These are phyloP conservation scores for Mycosphaerelloides madeirae DNA, from an alignment of 2,329 filamentous ascomycete genomes.

Conservation along the genomic window DNA sequence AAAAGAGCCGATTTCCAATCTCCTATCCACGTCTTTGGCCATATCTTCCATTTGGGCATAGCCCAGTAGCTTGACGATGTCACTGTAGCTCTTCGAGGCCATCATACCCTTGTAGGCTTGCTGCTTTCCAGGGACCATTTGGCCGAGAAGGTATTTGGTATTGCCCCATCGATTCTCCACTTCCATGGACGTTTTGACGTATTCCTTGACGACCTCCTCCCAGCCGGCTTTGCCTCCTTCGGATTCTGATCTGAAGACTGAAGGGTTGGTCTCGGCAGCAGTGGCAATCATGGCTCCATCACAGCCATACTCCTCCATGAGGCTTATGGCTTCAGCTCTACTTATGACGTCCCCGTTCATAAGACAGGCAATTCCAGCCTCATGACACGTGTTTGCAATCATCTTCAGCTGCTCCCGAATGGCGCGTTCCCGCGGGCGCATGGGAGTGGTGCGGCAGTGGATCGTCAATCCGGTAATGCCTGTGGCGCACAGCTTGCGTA, in stretches of 20 bases:
- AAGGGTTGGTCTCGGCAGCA: slow-evolving; percentile 83
- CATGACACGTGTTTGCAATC: slow-evolving; percentile 73
- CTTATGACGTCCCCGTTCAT: slow-evolving; percentile 90
- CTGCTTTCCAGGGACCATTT: slow-evolving; percentile 79
- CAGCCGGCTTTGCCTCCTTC: slow-evolving; percentile 70
- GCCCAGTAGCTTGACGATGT: slow-evolving; percentile 61
- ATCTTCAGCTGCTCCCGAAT: slow-evolving; percentile 77
- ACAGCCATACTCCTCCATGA: slow-evolving; percentile 75
- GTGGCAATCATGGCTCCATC: slow-evolving; percentile 98
- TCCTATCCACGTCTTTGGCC: slow-evolving; percentile 62
- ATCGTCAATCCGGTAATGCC: slow-evolving; percentile 90
- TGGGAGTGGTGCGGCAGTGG: slow-evolving; percentile 92
- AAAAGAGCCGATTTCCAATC: slow-evolving; percentile 50
- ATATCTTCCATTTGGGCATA: slow-evolving; percentile 56
- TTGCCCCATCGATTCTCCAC: slow-evolving; percentile 86
- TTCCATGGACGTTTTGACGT: slow-evolving; percentile 66
- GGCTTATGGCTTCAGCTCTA: slow-evolving; percentile 63
- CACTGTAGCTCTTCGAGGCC: slow-evolving; percentile 64
- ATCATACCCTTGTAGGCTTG: slow-evolving; percentile 59
- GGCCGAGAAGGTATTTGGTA: slow-evolving; percentile 83
- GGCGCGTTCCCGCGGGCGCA: slow-evolving; percentile 84
- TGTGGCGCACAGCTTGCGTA: slow-evolving; percentile 72
- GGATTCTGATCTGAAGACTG: slow-evolving; percentile 67
- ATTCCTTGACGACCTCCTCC: slow-evolving; percentile 71
- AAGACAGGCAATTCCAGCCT: slow-evolving; percentile 82